Conservation (phyloP, 257 asterid genomes). For the Nicotiana paniculata region DNA sequence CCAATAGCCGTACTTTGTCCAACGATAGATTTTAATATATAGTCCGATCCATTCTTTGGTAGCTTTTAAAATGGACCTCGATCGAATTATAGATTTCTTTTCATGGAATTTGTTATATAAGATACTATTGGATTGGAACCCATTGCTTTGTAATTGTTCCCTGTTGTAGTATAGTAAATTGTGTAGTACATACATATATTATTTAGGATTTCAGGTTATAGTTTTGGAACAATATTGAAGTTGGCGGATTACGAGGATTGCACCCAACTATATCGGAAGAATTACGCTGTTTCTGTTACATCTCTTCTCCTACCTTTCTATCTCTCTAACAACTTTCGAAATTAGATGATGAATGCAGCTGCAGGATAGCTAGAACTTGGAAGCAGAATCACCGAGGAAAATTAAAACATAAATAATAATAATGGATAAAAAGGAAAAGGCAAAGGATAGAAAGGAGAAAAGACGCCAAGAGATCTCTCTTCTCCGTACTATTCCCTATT, state of each 20-base stretch:
- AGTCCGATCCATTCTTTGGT: too few species aligned
- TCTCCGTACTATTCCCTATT: slow-evolving; percentile 75
- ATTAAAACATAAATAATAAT: neutral
- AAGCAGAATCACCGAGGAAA: neutral
- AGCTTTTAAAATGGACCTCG: too few species aligned
- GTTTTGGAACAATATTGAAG: too few species aligned
- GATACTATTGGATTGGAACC: too few species aligned
- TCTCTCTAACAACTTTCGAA: neutral
- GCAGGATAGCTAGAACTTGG: neutral
- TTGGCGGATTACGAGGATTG: neutral
- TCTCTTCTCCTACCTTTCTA: neutral
- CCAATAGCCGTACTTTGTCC: too few species aligned
- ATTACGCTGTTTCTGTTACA: neutral
- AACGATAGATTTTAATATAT: too few species aligned
- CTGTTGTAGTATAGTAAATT: too few species aligned
- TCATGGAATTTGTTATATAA: too few species aligned
- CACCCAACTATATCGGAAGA: slow-evolving; percentile 5
- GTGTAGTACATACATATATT: too few species aligned
- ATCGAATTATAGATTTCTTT: too few species aligned
- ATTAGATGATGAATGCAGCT: neutral
- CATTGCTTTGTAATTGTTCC: too few species aligned
- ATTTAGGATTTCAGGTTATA: too few species aligned
- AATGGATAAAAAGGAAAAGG: slow-evolving; percentile 66
- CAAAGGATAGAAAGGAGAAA: slow-evolving; percentile 65
- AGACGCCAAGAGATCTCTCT: slow-evolving; percentile 72